Evolutionary conservation across 1,139 yeast species (phyloP).

Genomic region (Protomyces arabidopsidicola): DNA sequence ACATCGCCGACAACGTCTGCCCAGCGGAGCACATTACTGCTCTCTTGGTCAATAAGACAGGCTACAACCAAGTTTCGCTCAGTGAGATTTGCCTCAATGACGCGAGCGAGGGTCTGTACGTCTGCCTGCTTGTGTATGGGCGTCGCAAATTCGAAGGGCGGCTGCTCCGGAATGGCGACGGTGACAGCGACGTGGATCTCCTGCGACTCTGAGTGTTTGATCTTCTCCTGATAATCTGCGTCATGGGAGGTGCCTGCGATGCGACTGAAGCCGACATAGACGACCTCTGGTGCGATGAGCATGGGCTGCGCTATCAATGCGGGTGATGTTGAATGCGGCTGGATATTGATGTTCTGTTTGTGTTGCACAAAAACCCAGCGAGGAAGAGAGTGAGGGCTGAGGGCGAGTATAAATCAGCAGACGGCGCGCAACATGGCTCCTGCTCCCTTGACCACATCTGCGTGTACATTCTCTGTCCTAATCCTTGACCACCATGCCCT

Average conservation of each 20-base stretch:
- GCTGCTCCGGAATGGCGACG: background rate
- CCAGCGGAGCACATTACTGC: conserved; percentile 21
- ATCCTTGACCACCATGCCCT: conserved; percentile 35
- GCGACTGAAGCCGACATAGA: conserved; percentile 19
- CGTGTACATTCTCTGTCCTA: background rate
- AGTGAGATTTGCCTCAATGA: conserved; percentile 2
- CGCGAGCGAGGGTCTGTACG: conserved; percentile 15
- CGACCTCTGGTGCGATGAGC: conserved; percentile 12
- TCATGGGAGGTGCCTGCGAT: background rate
- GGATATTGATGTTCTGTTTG: background rate
- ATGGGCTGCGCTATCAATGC: background rate
- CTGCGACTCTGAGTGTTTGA: background rate
- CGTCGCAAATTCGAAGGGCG: background rate
- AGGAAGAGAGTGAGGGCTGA: no score
- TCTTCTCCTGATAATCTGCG: background rate
- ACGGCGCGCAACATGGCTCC: no score
- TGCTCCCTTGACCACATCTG: background rate
- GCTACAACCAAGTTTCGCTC: conserved; percentile 16
- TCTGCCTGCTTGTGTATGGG: conserved; percentile 22
- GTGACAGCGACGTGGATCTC: background rate
- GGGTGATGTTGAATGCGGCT: no score
- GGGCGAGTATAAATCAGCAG: no score
- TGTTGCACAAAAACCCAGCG: background rate
- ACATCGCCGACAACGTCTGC: conserved; percentile 14
- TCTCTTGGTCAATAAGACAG: conserved; percentile 15